Percentiles rank a stretch among this genome's conserved stretches.
These are phyloP conservation scores for Helotiales sp. DNA, from an alignment of 2,329 filamentous ascomycete species.

Conservation along the genomic window DNA sequence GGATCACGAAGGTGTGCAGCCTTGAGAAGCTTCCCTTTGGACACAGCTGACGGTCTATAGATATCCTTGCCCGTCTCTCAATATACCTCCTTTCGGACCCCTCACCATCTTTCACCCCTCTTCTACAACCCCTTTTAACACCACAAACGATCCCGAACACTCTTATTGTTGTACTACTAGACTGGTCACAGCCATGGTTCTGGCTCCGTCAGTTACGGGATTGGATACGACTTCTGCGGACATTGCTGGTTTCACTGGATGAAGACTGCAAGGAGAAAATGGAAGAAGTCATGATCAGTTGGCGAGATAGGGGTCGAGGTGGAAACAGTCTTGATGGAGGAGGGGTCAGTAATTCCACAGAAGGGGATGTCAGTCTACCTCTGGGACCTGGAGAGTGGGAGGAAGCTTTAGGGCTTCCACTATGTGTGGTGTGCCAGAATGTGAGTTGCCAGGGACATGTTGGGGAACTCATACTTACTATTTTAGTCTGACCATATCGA, in stretches of 20 bases:
- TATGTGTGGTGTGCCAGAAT: slow-evolving; percentile 96
- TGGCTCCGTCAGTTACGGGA: slow-evolving; percentile 89
- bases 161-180: slow-evolving; percentile 86
- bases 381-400: slow-evolving; percentile 92
- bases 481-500: slow-evolving; percentile 59
- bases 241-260: slow-evolving; percentile 74
- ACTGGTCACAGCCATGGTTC: slow-evolving; percentile 92
- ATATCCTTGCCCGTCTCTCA: slow-evolving; percentile 87
- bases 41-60: slow-evolving; percentile 51
- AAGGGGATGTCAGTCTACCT: slow-evolving; percentile 74
- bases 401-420: slow-evolving; percentile 80
- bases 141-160: slow-evolving; percentile 84
- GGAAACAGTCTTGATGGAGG: slow-evolving; percentile 67
- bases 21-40: background rate
- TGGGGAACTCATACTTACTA: slow-evolving; percentile 34
- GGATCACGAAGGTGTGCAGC: slow-evolving; percentile 81
- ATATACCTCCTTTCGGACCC: slow-evolving; percentile 88
- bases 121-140: slow-evolving; percentile 83
- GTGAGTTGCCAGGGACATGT: slow-evolving; percentile 53
- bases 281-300: slow-evolving; percentile 82
- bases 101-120: slow-evolving; percentile 78
- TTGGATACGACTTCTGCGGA: slow-evolving; percentile 85
- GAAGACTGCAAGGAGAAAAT: slow-evolving; percentile 79
- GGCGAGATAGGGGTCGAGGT: slow-evolving; percentile 77
- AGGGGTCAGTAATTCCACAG: slow-evolving; percentile 59